Percentiles rank a stretch among this genome's conserved stretches.
Conservation (phyloP, 2,329 filamentous ascomycete species). For the Trichoderma sp. region DNA sequence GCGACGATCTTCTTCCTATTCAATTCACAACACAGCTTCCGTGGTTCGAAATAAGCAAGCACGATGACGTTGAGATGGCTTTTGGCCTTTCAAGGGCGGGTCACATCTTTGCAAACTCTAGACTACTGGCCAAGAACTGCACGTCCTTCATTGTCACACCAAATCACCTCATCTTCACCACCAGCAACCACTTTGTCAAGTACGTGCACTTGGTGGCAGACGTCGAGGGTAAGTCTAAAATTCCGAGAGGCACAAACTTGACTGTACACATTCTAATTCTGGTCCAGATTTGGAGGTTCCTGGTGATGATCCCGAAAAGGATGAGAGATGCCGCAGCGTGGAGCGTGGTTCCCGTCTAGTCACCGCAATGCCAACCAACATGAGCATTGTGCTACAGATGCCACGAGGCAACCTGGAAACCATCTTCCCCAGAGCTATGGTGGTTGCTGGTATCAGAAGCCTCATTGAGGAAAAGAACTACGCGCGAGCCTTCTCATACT, state of each 20-base stretch:
- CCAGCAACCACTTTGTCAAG: conserved; percentile 87
- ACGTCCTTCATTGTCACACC: conserved; percentile 84
- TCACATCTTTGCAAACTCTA: conserved; percentile 72
- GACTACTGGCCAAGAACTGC: conserved; percentile 75
- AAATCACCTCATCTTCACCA: conserved; percentile 86
- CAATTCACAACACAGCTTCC: conserved; percentile 49
- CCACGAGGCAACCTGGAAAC: conserved; percentile 94
- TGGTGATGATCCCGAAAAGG: conserved; percentile 81
- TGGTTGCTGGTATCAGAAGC: conserved; percentile 81
- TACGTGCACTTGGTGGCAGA: conserved; percentile 74
- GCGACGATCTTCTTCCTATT: conserved; percentile 34
- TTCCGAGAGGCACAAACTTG: neutral
- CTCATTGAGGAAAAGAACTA: conserved; percentile 81
- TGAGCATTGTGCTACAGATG: conserved; percentile 88
- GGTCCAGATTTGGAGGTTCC: conserved; percentile 72
- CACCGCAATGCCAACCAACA: conserved; percentile 83
- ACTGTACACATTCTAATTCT: conserved; percentile 24
- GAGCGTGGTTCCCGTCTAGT: conserved; percentile 86
- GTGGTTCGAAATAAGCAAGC: conserved; percentile 48
- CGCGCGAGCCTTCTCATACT: conserved; percentile 77
- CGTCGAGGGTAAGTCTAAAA: conserved; percentile 54
- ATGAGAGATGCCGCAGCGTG: conserved; percentile 87
- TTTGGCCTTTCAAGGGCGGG: conserved; percentile 73
- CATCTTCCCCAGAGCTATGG: conserved; percentile 87
- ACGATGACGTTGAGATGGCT: conserved; percentile 43